Percentiles rank a stretch among this genome's conserved stretches.
Conservation (phyloP, 2,329 filamentous ascomycete genomes). For the Colletotrichum tofieldiae region DNA sequence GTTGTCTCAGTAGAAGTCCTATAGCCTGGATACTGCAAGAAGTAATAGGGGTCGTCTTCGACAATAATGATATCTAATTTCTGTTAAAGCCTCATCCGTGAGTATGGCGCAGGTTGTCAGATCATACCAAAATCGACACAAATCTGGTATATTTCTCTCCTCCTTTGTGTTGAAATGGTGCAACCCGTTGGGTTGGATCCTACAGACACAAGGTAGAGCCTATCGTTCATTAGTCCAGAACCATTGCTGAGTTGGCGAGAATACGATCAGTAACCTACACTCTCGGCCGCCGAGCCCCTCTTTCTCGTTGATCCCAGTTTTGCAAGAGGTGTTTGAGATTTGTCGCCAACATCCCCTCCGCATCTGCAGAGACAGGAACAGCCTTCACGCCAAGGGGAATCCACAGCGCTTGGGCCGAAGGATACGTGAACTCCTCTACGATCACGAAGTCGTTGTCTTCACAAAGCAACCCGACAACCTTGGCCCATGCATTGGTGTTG, state of each 20-base stretch:
- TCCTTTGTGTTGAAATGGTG: slow-evolving; percentile 71
- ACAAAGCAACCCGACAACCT: slow-evolving; percentile 50
- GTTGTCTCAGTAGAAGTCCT: neutral
- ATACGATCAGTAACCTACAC: slow-evolving; percentile 32
- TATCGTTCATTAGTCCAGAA: neutral
- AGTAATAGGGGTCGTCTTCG: slow-evolving; percentile 71
- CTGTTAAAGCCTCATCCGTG: neutral
- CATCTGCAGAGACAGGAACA: slow-evolving; percentile 48
- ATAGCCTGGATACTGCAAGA: slow-evolving; percentile 56
- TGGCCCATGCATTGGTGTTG: slow-evolving; percentile 53
- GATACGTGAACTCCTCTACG: slow-evolving; percentile 51
- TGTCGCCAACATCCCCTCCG: slow-evolving; percentile 47
- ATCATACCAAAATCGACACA: slow-evolving; percentile 58
- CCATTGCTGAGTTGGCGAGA: neutral
- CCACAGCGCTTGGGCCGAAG: slow-evolving; percentile 51
- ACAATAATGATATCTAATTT: slow-evolving; percentile 66
- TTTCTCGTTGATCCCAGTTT: slow-evolving; percentile 45
- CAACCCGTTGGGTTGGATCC: slow-evolving; percentile 81
- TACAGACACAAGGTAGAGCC: slow-evolving; percentile 57
- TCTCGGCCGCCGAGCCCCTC: slow-evolving; percentile 39
- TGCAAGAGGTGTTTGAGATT: slow-evolving; percentile 44
- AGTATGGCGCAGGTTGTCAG: slow-evolving; percentile 48
- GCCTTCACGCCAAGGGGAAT: slow-evolving; percentile 49
- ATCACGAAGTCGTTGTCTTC: slow-evolving; percentile 50
- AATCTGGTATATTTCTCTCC: slow-evolving; percentile 70